phyloP scores from a whole-genome alignment of 2,329 filamentous ascomycete species.

The Cladorrhinum sp. region DNA sequence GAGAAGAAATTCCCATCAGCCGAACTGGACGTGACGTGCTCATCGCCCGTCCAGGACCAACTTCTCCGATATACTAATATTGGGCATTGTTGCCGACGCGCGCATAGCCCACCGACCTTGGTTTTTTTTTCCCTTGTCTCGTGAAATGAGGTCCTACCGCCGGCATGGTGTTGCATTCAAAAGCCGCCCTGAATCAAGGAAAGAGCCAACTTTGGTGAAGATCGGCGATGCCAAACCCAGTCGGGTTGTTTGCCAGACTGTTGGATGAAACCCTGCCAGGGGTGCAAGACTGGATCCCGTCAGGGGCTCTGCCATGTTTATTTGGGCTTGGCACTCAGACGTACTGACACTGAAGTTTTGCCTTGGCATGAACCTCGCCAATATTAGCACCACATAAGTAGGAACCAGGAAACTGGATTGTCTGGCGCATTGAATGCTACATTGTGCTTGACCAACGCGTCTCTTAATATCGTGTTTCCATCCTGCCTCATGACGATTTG shows the following conservation, averaged over 20 bases:
- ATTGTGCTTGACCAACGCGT: not conserved
- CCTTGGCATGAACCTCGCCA: conserved; percentile 25
- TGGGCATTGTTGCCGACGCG: not conserved
- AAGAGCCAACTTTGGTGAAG: conserved; percentile 4
- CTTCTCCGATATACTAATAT: not conserved
- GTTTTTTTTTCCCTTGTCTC: not conserved
- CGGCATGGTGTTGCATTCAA: conserved; percentile 16
- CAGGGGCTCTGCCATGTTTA: conserved; percentile 22
- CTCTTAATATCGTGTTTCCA: not conserved
- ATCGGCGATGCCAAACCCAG: conserved; percentile 10
- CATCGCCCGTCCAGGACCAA: not conserved
- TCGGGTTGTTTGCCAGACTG: conserved; percentile 10
- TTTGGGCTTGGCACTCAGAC: conserved; percentile 12
- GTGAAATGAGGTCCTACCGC: not conserved
- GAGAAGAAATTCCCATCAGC: not conserved
- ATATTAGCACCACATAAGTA: conserved; percentile 14
- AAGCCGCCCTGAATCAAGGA: not conserved
- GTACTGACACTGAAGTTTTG: conserved; percentile 8
- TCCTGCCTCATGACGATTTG: not conserved
- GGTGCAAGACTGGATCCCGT: conserved; percentile 2
- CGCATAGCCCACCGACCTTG: not conserved
- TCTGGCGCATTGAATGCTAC: conserved; percentile 11
- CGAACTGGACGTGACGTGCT: not conserved
- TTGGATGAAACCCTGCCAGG: conserved; percentile 15
- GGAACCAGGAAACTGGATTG: conserved; percentile 7